These are phyloP conservation scores for Diaporthe sp. DNA, from an alignment of 2,329 filamentous ascomycete genomes.

Conservation along the genomic window DNA sequence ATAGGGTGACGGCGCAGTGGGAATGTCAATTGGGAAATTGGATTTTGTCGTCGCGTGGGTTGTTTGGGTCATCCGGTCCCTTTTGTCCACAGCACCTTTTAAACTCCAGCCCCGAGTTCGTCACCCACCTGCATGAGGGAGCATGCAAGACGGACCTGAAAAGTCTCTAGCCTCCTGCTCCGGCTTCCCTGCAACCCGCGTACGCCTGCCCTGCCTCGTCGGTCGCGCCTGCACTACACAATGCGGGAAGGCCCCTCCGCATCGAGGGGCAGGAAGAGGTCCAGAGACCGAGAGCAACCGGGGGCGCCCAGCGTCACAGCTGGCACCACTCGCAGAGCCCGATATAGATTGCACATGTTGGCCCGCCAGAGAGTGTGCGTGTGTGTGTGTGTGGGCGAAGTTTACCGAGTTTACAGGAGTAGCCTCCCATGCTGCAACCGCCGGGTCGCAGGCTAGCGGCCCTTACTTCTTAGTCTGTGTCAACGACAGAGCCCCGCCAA, in stretches of 20 bases:
- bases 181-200: conserved; percentile 4
- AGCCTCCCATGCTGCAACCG: conserved; percentile 10
- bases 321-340: conserved; percentile 27
- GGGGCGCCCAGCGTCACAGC: conserved; percentile 10
- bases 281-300: not conserved
- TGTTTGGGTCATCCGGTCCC: not conserved
- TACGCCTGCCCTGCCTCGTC: conserved; percentile 14
- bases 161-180: conserved; percentile 33
- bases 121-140: conserved; percentile 20
- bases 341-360: conserved; percentile 26
- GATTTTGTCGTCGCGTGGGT: not conserved
- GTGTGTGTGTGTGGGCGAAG: too few relatives aligned
- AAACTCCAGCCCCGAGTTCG: conserved; percentile 31
- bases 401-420: conserved; percentile 24
- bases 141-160: conserved; percentile 38
- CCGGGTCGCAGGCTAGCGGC: conserved; percentile 23
- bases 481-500: conserved; percentile 25
- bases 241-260: conserved; percentile 9
- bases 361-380: too few relatives aligned
- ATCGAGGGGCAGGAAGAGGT: not conserved
- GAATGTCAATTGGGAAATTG: not conserved
- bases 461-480: conserved; percentile 26
- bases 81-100: not conserved
- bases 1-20: not conserved
- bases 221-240: not conserved